Conservation (phyloP, 345 rosid species). For the Odontarrhena argentea region DNA sequence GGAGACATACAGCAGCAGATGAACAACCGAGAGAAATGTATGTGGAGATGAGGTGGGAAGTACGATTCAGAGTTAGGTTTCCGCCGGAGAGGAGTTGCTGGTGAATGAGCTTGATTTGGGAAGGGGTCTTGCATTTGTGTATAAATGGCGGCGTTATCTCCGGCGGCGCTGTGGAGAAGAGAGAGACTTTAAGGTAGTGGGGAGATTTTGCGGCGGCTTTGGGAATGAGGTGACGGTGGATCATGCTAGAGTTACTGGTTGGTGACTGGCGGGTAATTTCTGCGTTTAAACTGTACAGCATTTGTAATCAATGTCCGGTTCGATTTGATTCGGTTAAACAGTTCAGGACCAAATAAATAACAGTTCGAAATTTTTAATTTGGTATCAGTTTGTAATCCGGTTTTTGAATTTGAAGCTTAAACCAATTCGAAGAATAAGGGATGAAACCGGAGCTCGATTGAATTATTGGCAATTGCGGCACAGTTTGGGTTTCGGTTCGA, state of each 20-base stretch:
- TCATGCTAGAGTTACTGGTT: constrained; percentile 31
- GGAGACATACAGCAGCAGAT: constrained; percentile 55
- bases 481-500: too few species aligned
- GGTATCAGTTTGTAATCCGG: background rate
- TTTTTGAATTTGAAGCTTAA: background rate
- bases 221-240: constrained; percentile 11
- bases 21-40: constrained; percentile 61
- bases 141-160: constrained; percentile 48
- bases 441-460: too few species aligned
- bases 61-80: constrained; percentile 43
- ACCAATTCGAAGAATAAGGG: too few species aligned
- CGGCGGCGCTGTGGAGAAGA: constrained; percentile 35
- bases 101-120: constrained; percentile 62
- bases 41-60: constrained; percentile 62
- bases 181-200: constrained; percentile 18
- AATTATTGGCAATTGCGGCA: too few species aligned
- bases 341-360: background rate
- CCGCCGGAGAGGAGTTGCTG: constrained; percentile 60
- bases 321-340: background rate
- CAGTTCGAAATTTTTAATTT: background rate
- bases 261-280: constrained; percentile 30
- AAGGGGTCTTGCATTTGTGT: constrained; percentile 58
- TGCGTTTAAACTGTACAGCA: constrained; percentile 30
- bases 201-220: constrained; percentile 28
- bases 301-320: background rate